Percentiles rank a stretch among this genome's conserved stretches.
Evolutionary conservation across 129 eudicot species (phyloP).

Genomic region (Rutidosis leptorrhynchoides): DNA sequence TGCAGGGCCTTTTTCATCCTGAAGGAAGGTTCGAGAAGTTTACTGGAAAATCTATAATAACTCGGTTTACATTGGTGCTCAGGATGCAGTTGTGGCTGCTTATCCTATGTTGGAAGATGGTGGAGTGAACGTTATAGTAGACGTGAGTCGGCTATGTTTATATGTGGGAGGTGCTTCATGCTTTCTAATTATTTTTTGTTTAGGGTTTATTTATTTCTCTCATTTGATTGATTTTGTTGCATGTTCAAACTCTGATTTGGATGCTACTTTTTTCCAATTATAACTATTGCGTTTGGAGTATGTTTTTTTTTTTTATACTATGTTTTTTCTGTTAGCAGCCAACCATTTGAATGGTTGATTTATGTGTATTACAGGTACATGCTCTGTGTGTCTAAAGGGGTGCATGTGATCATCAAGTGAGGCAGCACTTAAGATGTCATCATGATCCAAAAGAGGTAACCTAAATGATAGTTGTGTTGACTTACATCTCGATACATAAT

Average conservation of each 20-base stretch:
- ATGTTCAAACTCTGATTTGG: constrained; percentile 14
- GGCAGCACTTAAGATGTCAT: background rate
- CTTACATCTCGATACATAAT: too few species aligned
- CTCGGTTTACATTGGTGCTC: constrained; percentile 87
- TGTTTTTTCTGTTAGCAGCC: background rate
- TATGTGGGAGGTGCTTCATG: constrained; percentile 38
- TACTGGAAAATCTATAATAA: constrained; percentile 97
- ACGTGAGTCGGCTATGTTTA: constrained; percentile 78
- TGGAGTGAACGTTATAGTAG: constrained; percentile 65
- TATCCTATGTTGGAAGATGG: constrained; percentile 87
- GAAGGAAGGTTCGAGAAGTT: constrained; percentile 95
- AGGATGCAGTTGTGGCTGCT: constrained; percentile 89
- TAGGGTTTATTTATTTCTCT: too few species aligned
- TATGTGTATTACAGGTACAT: background rate
- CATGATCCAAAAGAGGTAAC: constrained; percentile 2
- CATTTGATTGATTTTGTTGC: background rate
- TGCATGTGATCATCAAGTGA: too few species aligned
- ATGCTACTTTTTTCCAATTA: constrained; percentile 14
- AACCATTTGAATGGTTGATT: background rate
- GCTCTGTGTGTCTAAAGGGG: background rate
- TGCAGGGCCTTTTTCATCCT: constrained; percentile 94
- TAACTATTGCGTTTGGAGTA: background rate
- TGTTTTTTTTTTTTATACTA: background rate
- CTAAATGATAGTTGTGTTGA: too few species aligned
- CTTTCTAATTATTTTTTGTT: background rate